These are phyloP conservation scores for Gaeumannomyces tritici DNA, from an alignment of 2,329 filamentous ascomycete genomes.

Conservation along the genomic window DNA sequence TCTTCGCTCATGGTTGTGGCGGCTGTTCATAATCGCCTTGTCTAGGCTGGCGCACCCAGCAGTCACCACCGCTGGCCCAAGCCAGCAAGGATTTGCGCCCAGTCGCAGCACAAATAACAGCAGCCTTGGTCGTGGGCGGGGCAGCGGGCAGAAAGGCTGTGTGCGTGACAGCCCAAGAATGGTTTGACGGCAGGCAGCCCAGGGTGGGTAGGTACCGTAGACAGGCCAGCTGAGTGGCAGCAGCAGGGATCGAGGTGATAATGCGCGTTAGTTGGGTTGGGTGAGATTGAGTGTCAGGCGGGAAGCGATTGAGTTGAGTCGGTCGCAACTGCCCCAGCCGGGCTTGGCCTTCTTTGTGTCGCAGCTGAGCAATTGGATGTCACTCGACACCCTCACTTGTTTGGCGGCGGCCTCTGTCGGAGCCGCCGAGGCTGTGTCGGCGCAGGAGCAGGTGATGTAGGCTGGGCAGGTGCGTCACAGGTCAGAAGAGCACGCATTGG, in stretches of 20 bases:
- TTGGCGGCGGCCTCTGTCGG: too few species aligned
- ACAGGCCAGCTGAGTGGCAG: too few species aligned
- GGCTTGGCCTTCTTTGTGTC: too few species aligned
- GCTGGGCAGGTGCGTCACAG: not conserved
- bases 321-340: too few species aligned
- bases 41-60: not conserved
- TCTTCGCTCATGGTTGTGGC: conserved; percentile 1
- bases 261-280: not conserved
- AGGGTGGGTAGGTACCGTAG: not conserved
- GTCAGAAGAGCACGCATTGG: not conserved
- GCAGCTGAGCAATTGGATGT: not conserved
- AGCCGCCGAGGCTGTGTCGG: not conserved
- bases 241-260: not conserved
- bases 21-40: not conserved
- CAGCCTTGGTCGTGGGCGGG: not conserved
- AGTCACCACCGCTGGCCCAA: not conserved
- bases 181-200: not conserved
- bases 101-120: not conserved
- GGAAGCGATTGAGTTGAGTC: too few species aligned
- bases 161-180: not conserved
- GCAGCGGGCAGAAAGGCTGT: not conserved
- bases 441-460: not conserved
- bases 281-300: not conserved
- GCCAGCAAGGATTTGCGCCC: not conserved
- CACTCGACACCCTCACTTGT: not conserved